Conservation (phyloP, 768 basidiomycete genomes). For the Tylopilus felleus region DNA sequence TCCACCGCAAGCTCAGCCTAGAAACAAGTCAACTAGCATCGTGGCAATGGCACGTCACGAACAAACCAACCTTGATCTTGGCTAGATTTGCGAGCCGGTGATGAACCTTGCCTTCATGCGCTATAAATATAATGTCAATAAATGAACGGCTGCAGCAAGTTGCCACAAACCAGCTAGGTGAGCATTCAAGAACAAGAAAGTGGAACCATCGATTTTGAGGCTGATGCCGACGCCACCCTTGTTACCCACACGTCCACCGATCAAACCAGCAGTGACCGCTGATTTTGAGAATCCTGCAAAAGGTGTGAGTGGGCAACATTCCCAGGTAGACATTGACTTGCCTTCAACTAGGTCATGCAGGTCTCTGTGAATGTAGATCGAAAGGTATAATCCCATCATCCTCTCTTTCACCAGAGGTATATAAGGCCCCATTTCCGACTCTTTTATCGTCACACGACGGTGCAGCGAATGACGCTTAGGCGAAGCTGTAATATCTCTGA, state of each 20-base stretch:
- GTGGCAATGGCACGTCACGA: not conserved
- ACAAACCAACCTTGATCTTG: slow-evolving; percentile 73
- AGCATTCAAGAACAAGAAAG: slow-evolving; percentile 86
- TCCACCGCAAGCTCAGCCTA: slow-evolving; percentile 78
- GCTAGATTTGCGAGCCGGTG: slow-evolving; percentile 81
- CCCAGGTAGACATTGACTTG: slow-evolving; percentile 16
- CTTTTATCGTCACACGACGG: slow-evolving; percentile 41
- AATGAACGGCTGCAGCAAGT: not conserved
- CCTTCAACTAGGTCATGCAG: slow-evolving; percentile 63
- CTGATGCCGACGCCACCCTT: slow-evolving; percentile 93
- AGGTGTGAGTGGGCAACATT: not conserved
- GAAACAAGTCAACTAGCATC: slow-evolving; percentile 5
- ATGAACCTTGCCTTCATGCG: slow-evolving; percentile 71
- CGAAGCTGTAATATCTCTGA: slow-evolving; percentile 36
- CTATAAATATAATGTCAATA: slow-evolving; percentile 33
- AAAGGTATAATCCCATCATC: slow-evolving; percentile 84
- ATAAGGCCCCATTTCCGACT: slow-evolving; percentile 67
- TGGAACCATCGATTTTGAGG: slow-evolving; percentile 75
- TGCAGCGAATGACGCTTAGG: slow-evolving; percentile 45
- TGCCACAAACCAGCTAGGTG: slow-evolving; percentile 71
- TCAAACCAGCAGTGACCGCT: slow-evolving; percentile 83
- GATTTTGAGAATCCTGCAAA: slow-evolving; percentile 67
- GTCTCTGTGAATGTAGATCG: slow-evolving; percentile 73
- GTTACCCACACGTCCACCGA: slow-evolving; percentile 89
- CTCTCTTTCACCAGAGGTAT: slow-evolving; percentile 84